A percentile compares a stretch with the other conserved stretches of the same genome.
These are phyloP conservation scores for Suhomyces prunicola DNA, from an alignment of 805 yeast genomes.

Conservation along the genomic window DNA sequence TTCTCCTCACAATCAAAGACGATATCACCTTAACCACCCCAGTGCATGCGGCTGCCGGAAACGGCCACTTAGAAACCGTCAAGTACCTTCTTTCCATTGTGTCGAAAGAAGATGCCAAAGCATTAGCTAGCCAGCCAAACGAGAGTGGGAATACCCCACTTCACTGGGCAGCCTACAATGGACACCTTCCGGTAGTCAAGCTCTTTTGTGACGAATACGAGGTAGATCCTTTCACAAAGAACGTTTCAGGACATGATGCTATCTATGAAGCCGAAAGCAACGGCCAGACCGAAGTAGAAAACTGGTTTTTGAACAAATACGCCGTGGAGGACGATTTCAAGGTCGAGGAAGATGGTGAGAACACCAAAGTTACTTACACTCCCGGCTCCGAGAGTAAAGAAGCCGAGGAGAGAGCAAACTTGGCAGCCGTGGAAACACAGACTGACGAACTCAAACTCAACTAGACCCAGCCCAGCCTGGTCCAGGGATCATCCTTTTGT, in stretches of 20 bases:
- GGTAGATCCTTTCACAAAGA: slow-evolving; percentile 80
- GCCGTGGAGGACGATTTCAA: slow-evolving; percentile 57
- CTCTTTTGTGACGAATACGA: slow-evolving; percentile 66
- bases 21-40: slow-evolving; percentile 68
- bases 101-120: slow-evolving; percentile 40
- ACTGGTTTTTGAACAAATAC: slow-evolving; percentile 68
- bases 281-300: slow-evolving; percentile 71
- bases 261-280: slow-evolving; percentile 86
- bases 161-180: slow-evolving; percentile 95
- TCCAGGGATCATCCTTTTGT: neutral
- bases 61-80: slow-evolving; percentile 77
- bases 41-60: slow-evolving; percentile 93
- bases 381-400: slow-evolving; percentile 44
- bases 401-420: slow-evolving; percentile 40
- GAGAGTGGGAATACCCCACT: slow-evolving; percentile 89
- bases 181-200: slow-evolving; percentile 70
- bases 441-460: slow-evolving; percentile 4
- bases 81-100: slow-evolving; percentile 54
- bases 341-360: slow-evolving; percentile 40
- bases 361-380: slow-evolving; percentile 42
- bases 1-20: slow-evolving; percentile 52
- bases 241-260: slow-evolving; percentile 74
- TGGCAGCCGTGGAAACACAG: slow-evolving; percentile 19
- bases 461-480: neutral
- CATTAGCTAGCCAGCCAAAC: slow-evolving; percentile 43